phyloP scores from a whole-genome alignment of 2,329 filamentous ascomycete genomes.

The Achaetomium macrosporum region DNA sequence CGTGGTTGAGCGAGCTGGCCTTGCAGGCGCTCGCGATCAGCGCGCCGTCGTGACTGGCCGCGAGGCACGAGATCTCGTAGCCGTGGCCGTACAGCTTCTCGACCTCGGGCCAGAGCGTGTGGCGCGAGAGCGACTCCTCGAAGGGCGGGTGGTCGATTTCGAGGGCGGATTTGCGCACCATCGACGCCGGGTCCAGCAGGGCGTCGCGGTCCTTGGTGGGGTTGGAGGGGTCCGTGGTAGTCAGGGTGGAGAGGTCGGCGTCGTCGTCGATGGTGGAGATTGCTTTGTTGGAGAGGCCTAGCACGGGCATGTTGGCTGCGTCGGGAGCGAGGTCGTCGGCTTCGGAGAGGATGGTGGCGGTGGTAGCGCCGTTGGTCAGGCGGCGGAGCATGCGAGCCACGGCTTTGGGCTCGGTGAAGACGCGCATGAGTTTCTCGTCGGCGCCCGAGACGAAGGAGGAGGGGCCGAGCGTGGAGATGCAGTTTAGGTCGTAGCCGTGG shows the following conservation, averaged over 20 bases:
- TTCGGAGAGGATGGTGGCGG: slow-evolving; percentile 34
- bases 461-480: slow-evolving; percentile 67
- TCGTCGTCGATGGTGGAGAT: slow-evolving; percentile 53
- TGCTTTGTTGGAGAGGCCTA: slow-evolving; percentile 94
- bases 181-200: slow-evolving; percentile 45
- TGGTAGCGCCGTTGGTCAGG: slow-evolving; percentile 51
- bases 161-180: slow-evolving; percentile 55
- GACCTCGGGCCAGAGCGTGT: slow-evolving; percentile 90
- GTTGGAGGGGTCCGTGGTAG: slow-evolving; percentile 26
- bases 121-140: slow-evolving; percentile 82
- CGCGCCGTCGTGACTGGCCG: slow-evolving; percentile 65
- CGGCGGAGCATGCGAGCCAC: slow-evolving; percentile 68
- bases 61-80: slow-evolving; percentile 88
- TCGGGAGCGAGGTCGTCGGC: slow-evolving; percentile 58
- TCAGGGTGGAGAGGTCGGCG: slow-evolving; percentile 29
- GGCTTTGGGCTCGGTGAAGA: slow-evolving; percentile 83
- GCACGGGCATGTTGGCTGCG: slow-evolving; percentile 87
- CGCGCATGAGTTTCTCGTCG: slow-evolving; percentile 94
- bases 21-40: slow-evolving; percentile 88
- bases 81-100: slow-evolving; percentile 98
- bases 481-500: slow-evolving; percentile 96
- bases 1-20: slow-evolving; percentile 87
- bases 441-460: slow-evolving; percentile 89
- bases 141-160: slow-evolving; percentile 69
- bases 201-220: slow-evolving; percentile 48